Conservation (phyloP, 2,329 filamentous ascomycete genomes). For the Hortaea sp. region DNA sequence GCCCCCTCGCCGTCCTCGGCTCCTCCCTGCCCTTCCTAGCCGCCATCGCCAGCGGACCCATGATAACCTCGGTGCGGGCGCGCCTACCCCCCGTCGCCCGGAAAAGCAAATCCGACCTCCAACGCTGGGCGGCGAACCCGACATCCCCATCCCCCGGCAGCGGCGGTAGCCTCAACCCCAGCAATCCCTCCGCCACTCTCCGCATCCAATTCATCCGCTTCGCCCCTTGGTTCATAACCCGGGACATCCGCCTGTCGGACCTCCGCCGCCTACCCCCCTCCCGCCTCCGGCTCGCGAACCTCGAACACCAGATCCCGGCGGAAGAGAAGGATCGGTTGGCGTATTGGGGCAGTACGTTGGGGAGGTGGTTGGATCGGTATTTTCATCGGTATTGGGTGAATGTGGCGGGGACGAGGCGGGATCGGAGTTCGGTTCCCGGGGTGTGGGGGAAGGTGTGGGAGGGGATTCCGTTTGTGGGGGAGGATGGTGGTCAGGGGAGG, state of each 20-base stretch:
- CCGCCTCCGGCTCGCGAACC: constrained; percentile 15
- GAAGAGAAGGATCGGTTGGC: constrained; percentile 19
- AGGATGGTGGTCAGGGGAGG: background rate
- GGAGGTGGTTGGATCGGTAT: constrained; percentile 8
- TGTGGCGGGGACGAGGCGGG: constrained; percentile 7
- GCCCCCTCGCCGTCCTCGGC: constrained; percentile 2
- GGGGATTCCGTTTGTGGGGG: constrained; percentile 13
- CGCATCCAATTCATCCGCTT: constrained; percentile 33
- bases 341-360: constrained; percentile 1
- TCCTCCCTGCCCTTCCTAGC: constrained; percentile 45
- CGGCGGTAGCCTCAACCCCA: constrained; percentile 21
- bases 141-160: no score
- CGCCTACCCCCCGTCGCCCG: constrained; percentile 57
- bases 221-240: constrained; percentile 28
- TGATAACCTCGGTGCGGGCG: constrained; percentile 63
- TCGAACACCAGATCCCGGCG: constrained; percentile 20
- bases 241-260: constrained; percentile 14
- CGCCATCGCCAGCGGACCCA: constrained; percentile 55
- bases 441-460: constrained; percentile 22
- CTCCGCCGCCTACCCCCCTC: constrained; percentile 15
- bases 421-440: constrained; percentile 14
- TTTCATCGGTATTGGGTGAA: constrained; percentile 17
- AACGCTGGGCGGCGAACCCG: constrained; percentile 36
- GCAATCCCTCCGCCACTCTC: constrained; percentile 33
- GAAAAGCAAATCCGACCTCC: constrained; percentile 37